Evolutionary conservation across 225 moss, liverwort and hornwort genomes (phyloP).

Genomic region (Polytrichum commune): DNA sequence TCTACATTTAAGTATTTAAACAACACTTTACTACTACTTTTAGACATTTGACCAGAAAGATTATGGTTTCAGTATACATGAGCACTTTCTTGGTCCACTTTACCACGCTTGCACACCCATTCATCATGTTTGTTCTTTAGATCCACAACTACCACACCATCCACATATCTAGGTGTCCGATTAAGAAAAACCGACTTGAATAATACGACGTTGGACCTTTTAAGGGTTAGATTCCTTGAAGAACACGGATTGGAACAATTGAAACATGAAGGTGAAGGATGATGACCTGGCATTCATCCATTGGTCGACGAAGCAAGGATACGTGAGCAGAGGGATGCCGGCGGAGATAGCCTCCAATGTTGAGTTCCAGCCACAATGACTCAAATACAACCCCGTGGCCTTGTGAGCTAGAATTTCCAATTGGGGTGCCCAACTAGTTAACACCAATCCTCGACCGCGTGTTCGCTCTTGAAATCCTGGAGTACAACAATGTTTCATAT

Average conservation of each 20-base stretch:
- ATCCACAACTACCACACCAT: too few species aligned
- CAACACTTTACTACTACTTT: too few species aligned
- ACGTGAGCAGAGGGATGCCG: slow-evolving; percentile 17
- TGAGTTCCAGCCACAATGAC: slow-evolving; percentile 45
- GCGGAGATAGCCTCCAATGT: slow-evolving; percentile 28
- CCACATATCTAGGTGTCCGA: too few species aligned
- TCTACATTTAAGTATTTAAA: too few species aligned
- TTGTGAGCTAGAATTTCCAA: slow-evolving; percentile 16
- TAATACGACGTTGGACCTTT: too few species aligned
- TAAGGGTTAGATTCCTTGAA: neutral
- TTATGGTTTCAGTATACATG: too few species aligned
- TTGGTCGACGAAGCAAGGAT: slow-evolving; percentile 22
- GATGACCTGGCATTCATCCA: slow-evolving; percentile 11
- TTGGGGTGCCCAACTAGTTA: slow-evolving; percentile 33
- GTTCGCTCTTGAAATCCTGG: slow-evolving; percentile 37
- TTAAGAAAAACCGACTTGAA: too few species aligned
- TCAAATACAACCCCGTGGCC: slow-evolving; percentile 32
- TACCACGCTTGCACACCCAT: too few species aligned
- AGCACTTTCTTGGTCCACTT: too few species aligned
- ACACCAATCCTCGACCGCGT: slow-evolving; percentile 12
- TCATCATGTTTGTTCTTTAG: too few species aligned
- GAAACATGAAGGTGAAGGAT: neutral
- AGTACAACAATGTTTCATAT: neutral
- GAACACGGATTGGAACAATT: neutral
- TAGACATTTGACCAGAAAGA: too few species aligned